Percentiles rank a stretch among this genome's conserved stretches.
Conservation (phyloP, 75 land plant species). For the Selaginella moellendorffii region DNA sequence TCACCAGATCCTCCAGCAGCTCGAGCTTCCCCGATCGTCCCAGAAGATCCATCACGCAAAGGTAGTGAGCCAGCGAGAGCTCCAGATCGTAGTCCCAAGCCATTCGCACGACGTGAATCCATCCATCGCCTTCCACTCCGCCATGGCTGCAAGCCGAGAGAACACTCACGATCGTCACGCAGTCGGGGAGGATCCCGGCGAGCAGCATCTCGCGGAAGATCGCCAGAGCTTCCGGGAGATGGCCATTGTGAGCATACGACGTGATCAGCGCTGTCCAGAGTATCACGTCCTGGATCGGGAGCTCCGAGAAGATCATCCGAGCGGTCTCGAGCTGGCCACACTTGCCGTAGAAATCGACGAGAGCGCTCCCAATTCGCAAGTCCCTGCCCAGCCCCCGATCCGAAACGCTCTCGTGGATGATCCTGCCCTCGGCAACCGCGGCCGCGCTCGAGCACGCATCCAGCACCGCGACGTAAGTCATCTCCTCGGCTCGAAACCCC, state of each 20-base stretch:
- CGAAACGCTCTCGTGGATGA: slow-evolving; percentile 37
- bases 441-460: slow-evolving; percentile 27
- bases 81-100: too few species aligned
- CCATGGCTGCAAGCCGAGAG: too few species aligned
- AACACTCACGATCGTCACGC: slow-evolving; percentile 36
- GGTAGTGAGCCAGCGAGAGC: too few species aligned
- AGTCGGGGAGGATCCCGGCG: slow-evolving; percentile 33
- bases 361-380: slow-evolving; percentile 33
- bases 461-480: slow-evolving; percentile 28
- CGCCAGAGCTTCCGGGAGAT: slow-evolving; percentile 29
- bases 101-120: too few species aligned
- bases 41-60: too few species aligned
- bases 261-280: slow-evolving; percentile 55
- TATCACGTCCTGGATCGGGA: slow-evolving; percentile 37
- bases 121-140: too few species aligned
- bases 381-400: slow-evolving; percentile 26
- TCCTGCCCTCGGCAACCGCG: slow-evolving; percentile 12
- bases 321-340: slow-evolving; percentile 24
- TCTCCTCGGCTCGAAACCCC: too few species aligned
- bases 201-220: slow-evolving; percentile 20
- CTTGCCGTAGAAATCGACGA: slow-evolving; percentile 44
- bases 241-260: slow-evolving; percentile 39
- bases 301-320: slow-evolving; percentile 24
- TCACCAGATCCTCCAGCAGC: too few species aligned
- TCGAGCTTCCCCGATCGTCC: too few species aligned